A percentile compares a stretch with the other conserved stretches of the same genome.
Evolutionary conservation across 495 filamentous ascomycete species (phyloP).

Genomic region (Penicillium cinerascens): DNA sequence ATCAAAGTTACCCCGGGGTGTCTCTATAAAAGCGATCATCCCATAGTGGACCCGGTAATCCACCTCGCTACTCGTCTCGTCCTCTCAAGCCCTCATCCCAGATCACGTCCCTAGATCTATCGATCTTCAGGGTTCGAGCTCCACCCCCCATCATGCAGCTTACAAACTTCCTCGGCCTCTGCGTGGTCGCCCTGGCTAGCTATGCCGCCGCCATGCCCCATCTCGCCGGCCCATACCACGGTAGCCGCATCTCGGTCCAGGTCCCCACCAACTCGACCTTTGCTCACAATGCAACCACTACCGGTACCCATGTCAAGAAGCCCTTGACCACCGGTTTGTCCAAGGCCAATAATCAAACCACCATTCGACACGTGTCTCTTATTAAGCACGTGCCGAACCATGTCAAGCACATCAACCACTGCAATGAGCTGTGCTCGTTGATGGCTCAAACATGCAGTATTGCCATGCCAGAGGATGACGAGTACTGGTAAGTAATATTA

Average conservation of each 20-base stretch:
- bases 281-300: constrained; percentile 18
- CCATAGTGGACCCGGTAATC: not conserved
- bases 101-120: not conserved
- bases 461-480: constrained; percentile 27
- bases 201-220: constrained; percentile 20
- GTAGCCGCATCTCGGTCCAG: constrained; percentile 11
- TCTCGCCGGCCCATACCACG: constrained; percentile 20
- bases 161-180: constrained; percentile 14
- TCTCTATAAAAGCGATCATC: constrained; percentile 13
- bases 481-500: constrained; percentile 24
- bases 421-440: constrained; percentile 28
- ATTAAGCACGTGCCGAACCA: constrained; percentile 10
- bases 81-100: not conserved
- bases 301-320: constrained; percentile 5
- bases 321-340: constrained; percentile 12
- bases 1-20: not conserved
- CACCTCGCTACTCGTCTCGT: not conserved
- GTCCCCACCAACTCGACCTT: constrained; percentile 17
- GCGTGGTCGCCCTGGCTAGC: constrained; percentile 20
- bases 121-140: not conserved
- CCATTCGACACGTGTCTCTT: not conserved
- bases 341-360: constrained; percentile 4
- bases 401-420: constrained; percentile 18
- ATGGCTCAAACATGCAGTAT: constrained; percentile 25
- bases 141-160: constrained; percentile 22